Percentiles rank a stretch among this genome's conserved stretches.
Conservation (phyloP, 225 moss, liverwort and hornwort genomes). For the Straminergon stramineum region DNA sequence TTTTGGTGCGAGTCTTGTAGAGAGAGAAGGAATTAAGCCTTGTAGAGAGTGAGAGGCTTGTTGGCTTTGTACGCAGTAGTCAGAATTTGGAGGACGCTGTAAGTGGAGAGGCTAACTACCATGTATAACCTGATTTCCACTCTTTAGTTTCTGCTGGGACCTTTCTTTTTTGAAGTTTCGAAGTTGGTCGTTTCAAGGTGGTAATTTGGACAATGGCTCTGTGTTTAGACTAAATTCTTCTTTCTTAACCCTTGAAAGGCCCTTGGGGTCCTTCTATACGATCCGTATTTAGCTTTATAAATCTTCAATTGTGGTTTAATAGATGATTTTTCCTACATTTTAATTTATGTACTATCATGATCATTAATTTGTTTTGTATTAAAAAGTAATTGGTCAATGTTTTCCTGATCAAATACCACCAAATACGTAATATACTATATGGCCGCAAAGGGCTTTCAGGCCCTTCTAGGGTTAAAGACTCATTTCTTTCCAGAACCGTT, state of each 20-base stretch:
- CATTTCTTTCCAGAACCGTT: neutral
- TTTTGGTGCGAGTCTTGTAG: neutral
- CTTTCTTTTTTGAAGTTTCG: neutral
- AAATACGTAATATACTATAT: no score
- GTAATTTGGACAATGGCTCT: neutral
- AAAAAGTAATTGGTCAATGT: no score
- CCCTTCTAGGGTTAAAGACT: neutral
- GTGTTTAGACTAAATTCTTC: no score
- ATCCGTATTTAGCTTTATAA: no score
- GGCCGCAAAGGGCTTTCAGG: no score
- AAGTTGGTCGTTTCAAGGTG: neutral
- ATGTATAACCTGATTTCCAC: neutral
- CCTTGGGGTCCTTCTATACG: no score
- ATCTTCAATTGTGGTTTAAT: no score
- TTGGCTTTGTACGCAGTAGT: neutral
- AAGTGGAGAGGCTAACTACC: neutral
- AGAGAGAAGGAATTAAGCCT: neutral
- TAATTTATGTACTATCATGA: no score
- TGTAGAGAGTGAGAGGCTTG: neutral
- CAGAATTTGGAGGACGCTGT: neutral
- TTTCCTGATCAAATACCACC: no score
- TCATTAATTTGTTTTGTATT: no score
- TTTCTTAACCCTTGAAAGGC: no score
- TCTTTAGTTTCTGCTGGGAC: neutral
- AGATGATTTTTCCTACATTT: no score